Evolutionary conservation across 2,329 filamentous ascomycete genomes (phyloP), one percentile per base, ranked within the genome.

Genomic region (Fusarium proliferatum): DNA sequence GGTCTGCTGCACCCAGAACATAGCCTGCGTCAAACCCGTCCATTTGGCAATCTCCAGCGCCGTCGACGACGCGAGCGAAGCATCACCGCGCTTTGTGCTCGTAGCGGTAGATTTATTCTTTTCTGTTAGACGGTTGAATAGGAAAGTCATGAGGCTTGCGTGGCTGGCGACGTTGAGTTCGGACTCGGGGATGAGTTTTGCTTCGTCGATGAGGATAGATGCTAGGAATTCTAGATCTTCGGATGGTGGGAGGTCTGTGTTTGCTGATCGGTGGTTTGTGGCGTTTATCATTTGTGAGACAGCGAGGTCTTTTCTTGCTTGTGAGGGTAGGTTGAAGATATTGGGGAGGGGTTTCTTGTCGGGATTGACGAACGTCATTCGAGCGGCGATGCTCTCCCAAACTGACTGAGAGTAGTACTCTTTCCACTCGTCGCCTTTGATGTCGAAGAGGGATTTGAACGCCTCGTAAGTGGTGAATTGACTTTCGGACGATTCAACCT

Each of bases 1-100:
- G 1, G 78, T 67, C 38, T 79, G 72, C 59, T 76, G 78, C 1
- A 76, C 73, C 80, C 80, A 81, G 26, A 81, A 81, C 60, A 75
- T 72, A 19, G 73, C 68, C 49, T 76, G 74, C 0, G 79, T 80
- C 16, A 71, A 55, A 0, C 77, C 76, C 3, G 73, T n/a, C 10
- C 57, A 42, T 0, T 43, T 13, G 4, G 73, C 59, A 6, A 79
- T 41, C 28, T 78, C 76, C 48, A 78, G 8, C 1, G 71, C 76
- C 11, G 61, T 55, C 0, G 65, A 55, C 3, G 72, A 71, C 1
- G 73, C 76, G 0, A 66, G 23, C 2, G 72, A 59, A 4, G 70
- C 55, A 42, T 30, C 52, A 28, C 52, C 28, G 28, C 45, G 39
- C 17, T 56, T 60, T 5, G 26, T 57, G 12, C 55, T 53, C 11